phyloP scores from a whole-genome alignment of 2,329 filamentous ascomycete species.

The Colletotrichum cordylinicola region DNA sequence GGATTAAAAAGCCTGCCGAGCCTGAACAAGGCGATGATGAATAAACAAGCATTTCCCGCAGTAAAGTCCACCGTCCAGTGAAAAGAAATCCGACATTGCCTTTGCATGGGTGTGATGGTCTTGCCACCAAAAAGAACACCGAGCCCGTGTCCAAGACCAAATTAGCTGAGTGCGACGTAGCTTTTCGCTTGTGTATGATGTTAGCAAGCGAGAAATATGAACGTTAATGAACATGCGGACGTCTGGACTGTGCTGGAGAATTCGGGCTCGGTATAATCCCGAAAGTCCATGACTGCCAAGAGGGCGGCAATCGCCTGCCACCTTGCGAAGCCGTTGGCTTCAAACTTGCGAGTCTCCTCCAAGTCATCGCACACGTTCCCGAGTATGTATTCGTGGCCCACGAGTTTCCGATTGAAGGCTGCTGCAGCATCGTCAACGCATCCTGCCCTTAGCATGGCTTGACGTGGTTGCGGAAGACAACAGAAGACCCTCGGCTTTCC shows the following conservation, averaged over 20 bases:
- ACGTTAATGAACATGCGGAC: not conserved
- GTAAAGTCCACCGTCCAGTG: not conserved
- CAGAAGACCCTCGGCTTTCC: not conserved
- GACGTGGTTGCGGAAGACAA: not conserved
- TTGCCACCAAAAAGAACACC: not conserved
- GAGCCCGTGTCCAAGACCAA: not conserved
- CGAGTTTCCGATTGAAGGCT: not conserved
- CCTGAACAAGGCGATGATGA: not conserved
- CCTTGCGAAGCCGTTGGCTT: not conserved
- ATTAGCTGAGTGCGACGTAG: not conserved
- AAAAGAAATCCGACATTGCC: not conserved
- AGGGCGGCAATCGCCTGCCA: not conserved
- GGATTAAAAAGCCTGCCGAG: accelerated
- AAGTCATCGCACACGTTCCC: no score
- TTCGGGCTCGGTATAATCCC: not conserved
- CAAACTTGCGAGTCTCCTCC: no score
- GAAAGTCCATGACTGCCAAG: not conserved
- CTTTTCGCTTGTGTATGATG: not conserved
- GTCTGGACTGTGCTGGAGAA: not conserved
- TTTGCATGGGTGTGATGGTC: not conserved
- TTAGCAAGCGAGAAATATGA: not conserved
- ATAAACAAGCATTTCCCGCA: no score
- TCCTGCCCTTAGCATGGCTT: not conserved
- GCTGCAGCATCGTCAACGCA: not conserved
- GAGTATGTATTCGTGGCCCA: not conserved